phyloP scores from a whole-genome alignment of 306 rosid genomes.

The Begonia loranthoides region DNA sequence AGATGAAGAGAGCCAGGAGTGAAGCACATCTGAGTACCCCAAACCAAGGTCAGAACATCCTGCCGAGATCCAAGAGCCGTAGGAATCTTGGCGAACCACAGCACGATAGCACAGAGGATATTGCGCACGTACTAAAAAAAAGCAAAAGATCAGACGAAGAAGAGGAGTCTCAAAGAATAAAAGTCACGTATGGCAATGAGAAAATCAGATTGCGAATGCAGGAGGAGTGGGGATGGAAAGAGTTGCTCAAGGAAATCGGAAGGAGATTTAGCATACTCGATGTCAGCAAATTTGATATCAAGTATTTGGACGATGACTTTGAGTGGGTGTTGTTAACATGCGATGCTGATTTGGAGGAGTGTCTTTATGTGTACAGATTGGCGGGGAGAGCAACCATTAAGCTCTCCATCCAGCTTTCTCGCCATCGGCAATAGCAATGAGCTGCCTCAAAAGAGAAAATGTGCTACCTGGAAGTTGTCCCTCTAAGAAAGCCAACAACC shows the following conservation, averaged over 20 bases:
- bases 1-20: constrained; percentile 52
- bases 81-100: constrained; percentile 36
- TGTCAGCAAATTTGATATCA: constrained; percentile 43
- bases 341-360: constrained; percentile 86
- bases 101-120: constrained; percentile 12
- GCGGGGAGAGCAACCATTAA: constrained; percentile 42
- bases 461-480: no score
- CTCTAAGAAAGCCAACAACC: no score
- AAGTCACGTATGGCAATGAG: constrained; percentile 61
- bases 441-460: no score
- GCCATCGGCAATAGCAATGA: background rate
- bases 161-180: constrained; percentile 37
- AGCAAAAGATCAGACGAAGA: constrained; percentile 7
- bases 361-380: constrained; percentile 61
- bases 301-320: constrained; percentile 82
- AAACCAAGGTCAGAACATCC: constrained; percentile 18
- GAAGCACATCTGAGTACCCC: constrained; percentile 44
- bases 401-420: constrained; percentile 49
- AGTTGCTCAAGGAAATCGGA: constrained; percentile 51
- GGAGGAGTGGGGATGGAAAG: constrained; percentile 30
- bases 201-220: constrained; percentile 64
- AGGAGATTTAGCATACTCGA: constrained; percentile 47
- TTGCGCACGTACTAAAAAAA: constrained; percentile 6
- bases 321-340: constrained; percentile 91
- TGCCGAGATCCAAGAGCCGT: constrained; percentile 56